Base-by-base conservation (phyloP, 2,329 filamentous ascomycete genomes). In the Pochonia chlamydosporia region DNA sequence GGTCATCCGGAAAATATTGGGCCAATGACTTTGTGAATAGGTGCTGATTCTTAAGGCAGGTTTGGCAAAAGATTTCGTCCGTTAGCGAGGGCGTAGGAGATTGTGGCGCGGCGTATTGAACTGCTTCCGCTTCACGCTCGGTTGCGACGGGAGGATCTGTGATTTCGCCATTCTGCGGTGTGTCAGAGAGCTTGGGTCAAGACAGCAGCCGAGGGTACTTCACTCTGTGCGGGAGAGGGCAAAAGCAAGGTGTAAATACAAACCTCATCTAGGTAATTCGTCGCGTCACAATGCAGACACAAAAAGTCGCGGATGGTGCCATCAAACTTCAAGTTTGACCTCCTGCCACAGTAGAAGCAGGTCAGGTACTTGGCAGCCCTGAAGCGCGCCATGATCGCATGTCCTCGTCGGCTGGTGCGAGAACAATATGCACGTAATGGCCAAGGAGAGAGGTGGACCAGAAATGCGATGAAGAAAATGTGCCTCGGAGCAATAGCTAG, bases 211-310 rank as follows among this genome's bases (percentile, higher is more conserved):
- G n/a, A n/a, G n/a, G n/a, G n/a, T n/a, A n/a, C n/a, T n/a, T n/a
- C n/a, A n/a, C n/a, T n/a, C n/a, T n/a, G n/a, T n/a, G n/a, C n/a
- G n/a, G n/a, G n/a, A n/a, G n/a, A n/a, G n/a, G n/a, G n/a, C n/a
- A n/a, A n/a, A n/a, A n/a, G n/a, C n/a, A n/a, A n/a, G n/a, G n/a
- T n/a, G n/a, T n/a, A n/a, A n/a, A 36, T 20, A 24, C 51, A 20
- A 70, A 93, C 90, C 72, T 92, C 77, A 63, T 99, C 93, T 26
- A 96, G 74, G 69, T 89, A 87, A 66, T 97, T 99, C 49, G 85
- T 82, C 16, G 91, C 87, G 58, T 93, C 87, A 72, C 93, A 99
- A 51, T 78, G 72, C 18, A 77, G 69, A 67, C 90, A 96, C 40
- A 82, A 73, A 68, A 91, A 96, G 59, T 82, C 76, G 62, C 74